Percentiles rank a stretch among this genome's conserved stretches.
Conservation (phyloP, 352 stramenopile species). For the Pythium biforme region DNA sequence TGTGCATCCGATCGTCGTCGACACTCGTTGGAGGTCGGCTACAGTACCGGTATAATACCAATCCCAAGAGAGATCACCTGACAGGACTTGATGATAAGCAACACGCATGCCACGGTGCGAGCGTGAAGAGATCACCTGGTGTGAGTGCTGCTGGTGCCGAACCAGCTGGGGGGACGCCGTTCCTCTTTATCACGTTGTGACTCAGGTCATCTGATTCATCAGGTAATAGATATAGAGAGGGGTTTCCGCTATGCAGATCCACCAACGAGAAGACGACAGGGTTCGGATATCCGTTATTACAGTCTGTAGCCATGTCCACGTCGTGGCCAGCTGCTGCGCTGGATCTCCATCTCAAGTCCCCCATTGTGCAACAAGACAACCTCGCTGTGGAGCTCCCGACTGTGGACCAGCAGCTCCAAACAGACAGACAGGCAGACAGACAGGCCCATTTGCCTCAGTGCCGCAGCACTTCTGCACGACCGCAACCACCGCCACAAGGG, state of each 20-base stretch:
- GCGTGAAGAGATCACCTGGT: not conserved
- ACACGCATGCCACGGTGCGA: too few relatives aligned
- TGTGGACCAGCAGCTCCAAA: not conserved
- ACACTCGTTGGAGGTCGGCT: too few relatives aligned
- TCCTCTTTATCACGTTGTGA: not conserved
- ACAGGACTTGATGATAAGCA: too few relatives aligned
- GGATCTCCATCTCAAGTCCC: not conserved
- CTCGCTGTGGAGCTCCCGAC: not conserved
- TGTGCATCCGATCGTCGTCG: too few relatives aligned
- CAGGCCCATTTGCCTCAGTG: too few relatives aligned
- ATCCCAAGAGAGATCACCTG: too few relatives aligned
- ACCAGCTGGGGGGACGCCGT: not conserved
- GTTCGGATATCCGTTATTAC: not conserved
- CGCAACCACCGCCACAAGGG: too few relatives aligned
- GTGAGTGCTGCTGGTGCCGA: not conserved
- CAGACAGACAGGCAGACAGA: too few relatives aligned
- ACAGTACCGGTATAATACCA: too few relatives aligned
- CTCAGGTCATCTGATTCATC: not conserved
- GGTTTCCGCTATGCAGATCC: not conserved
- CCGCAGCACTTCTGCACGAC: too few relatives aligned
- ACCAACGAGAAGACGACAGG: not conserved
- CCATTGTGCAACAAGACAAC: not conserved
- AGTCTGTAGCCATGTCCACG: not conserved
- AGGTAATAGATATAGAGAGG: not conserved
- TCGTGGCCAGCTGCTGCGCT: constrained; percentile 2